Evolutionary conservation across 2,329 filamentous ascomycete species (phyloP).

Genomic region (Samsoniella hepiali): DNA sequence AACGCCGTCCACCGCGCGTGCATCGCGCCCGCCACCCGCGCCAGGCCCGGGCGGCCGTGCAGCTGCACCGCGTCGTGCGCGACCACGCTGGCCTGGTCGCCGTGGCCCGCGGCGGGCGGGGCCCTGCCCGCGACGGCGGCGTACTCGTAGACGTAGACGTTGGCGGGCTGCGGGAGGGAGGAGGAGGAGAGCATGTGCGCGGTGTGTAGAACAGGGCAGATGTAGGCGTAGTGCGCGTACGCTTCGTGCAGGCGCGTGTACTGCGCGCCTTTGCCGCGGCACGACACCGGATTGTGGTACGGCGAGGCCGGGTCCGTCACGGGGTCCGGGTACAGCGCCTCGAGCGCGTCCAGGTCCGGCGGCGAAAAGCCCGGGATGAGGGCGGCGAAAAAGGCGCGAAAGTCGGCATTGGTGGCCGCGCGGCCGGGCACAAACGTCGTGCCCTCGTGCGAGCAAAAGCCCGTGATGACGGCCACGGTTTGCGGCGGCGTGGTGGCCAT

Average conservation of each 20-base stretch:
- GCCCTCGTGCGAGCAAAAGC: slow-evolving; percentile 70
- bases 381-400: slow-evolving; percentile 57
- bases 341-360: slow-evolving; percentile 52
- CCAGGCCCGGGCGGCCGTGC: slow-evolving; percentile 35
- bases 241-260: slow-evolving; percentile 57
- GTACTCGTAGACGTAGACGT: slow-evolving; percentile 57
- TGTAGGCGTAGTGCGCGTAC: slow-evolving; percentile 63
- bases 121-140: slow-evolving; percentile 42
- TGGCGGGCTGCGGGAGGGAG: slow-evolving; percentile 28
- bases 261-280: slow-evolving; percentile 44
- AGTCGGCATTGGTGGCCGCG: slow-evolving; percentile 47
- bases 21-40: slow-evolving; percentile 40
- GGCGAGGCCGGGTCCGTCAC: slow-evolving; percentile 36
- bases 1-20: slow-evolving; percentile 40
- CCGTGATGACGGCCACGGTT: slow-evolving; percentile 54
- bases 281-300: slow-evolving; percentile 37
- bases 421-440: slow-evolving; percentile 57
- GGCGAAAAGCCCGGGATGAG: slow-evolving; percentile 57
- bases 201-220: slow-evolving; percentile 60
- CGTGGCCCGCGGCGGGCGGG: slow-evolving; percentile 43
- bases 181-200: slow-evolving; percentile 38
- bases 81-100: slow-evolving; percentile 43
- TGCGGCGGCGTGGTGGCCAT: slow-evolving; percentile 39
- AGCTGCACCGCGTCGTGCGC: slow-evolving; percentile 41
- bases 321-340: slow-evolving; percentile 62